A percentile compares a stretch with the other conserved stretches of the same genome.
These are phyloP conservation scores for Fusarium liriodendri DNA, from an alignment of 2,329 filamentous ascomycete species.

Conservation along the genomic window DNA sequence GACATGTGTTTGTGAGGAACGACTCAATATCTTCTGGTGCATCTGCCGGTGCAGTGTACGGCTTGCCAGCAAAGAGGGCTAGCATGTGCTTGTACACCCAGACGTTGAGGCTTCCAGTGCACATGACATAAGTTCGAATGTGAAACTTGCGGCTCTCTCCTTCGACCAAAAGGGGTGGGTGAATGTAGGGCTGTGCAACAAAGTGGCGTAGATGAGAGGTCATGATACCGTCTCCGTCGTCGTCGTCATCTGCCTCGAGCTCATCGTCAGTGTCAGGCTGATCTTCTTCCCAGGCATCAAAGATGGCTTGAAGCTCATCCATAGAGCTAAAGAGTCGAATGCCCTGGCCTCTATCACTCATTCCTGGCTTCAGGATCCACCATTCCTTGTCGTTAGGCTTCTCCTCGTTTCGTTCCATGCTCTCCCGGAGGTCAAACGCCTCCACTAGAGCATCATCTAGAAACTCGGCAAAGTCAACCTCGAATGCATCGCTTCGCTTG, in stretches of 20 bases:
- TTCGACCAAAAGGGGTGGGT: slow-evolving; percentile 79
- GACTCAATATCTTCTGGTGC: slow-evolving; percentile 67
- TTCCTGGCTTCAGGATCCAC: slow-evolving; percentile 98
- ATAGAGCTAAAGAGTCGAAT: slow-evolving; percentile 90
- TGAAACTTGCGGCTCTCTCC: slow-evolving; percentile 88
- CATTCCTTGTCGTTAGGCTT: slow-evolving; percentile 69
- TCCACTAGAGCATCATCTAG: slow-evolving; percentile 93
- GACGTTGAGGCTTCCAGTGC: slow-evolving; percentile 80
- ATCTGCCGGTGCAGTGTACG: slow-evolving; percentile 75
- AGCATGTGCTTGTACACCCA: slow-evolving; percentile 94
- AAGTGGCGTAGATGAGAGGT: slow-evolving; percentile 96
- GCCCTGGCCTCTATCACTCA: slow-evolving; percentile 96
- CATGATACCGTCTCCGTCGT: slow-evolving; percentile 69
- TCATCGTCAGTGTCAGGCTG: slow-evolving; percentile 73
- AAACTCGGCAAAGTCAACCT: slow-evolving; percentile 97
- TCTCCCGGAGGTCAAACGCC: slow-evolving; percentile 86
- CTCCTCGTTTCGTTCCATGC: slow-evolving; percentile 73
- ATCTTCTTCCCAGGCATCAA: slow-evolving; percentile 88
- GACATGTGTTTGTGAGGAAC: slow-evolving; percentile 95
- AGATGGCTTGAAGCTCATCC: slow-evolving; percentile 85
- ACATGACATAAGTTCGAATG: slow-evolving; percentile 90
- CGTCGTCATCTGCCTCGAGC: slow-evolving; percentile 55
- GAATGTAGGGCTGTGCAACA: slow-evolving; percentile 93
- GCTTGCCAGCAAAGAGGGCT: slow-evolving; percentile 84
- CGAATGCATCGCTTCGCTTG: slow-evolving; percentile 85